These are phyloP conservation scores for Eucalyptus curtisii DNA, from an alignment of 345 rosid genomes.

Conservation along the genomic window DNA sequence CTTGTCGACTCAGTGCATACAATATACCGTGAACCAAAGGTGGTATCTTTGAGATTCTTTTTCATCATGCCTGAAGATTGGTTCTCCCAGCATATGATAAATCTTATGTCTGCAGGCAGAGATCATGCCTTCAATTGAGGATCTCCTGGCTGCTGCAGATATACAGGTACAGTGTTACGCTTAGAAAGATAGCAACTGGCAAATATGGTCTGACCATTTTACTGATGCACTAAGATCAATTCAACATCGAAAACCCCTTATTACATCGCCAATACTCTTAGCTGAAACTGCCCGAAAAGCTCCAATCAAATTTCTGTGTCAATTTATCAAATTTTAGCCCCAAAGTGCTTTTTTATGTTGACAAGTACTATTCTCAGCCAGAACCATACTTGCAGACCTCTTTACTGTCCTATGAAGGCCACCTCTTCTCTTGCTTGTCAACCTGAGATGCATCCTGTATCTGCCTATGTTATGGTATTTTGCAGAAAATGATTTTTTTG, in stretches of 20 bases:
- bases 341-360: not conserved
- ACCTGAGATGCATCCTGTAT: not conserved
- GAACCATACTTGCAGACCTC: not conserved
- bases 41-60: not conserved
- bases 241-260: not conserved
- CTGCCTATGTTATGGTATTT: not conserved
- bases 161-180: conserved; percentile 51
- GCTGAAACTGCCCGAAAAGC: not conserved
- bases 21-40: conserved; percentile 79
- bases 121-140: conserved; percentile 68
- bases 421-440: not conserved
- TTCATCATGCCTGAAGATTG: not conserved
- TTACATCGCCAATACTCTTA: not conserved
- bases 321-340: not conserved
- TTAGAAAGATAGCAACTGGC: not conserved
- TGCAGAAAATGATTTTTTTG: conserved; percentile 66
- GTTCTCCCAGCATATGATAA: not conserved
- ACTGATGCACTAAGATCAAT: not conserved
- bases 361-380: not conserved
- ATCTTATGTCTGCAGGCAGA: conserved; percentile 50
- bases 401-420: not conserved
- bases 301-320: not conserved
- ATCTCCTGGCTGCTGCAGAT: conserved; percentile 54
- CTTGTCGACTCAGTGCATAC: conserved; percentile 68
- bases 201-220: not conserved